These are phyloP conservation scores for Entomortierella chlamydospora DNA, from an alignment of 192 early-diverging fungal genomes.

Conservation along the genomic window DNA sequence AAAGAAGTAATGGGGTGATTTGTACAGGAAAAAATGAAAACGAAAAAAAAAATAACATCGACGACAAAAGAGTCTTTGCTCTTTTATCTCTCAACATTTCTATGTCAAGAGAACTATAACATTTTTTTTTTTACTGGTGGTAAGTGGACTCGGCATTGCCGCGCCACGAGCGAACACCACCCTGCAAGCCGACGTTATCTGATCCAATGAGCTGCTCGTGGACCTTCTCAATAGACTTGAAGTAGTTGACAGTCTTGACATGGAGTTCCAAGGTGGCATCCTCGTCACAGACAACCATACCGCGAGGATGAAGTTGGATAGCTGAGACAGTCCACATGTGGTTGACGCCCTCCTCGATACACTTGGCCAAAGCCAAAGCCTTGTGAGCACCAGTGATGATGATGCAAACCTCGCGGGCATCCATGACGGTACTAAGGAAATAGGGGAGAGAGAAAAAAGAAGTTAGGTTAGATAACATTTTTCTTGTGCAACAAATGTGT, in stretches of 20 bases:
- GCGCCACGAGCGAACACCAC: constrained; percentile 59
- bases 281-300: constrained; percentile 88
- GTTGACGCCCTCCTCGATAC: constrained; percentile 85
- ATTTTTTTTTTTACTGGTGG: constrained; percentile 44
- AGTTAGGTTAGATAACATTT: constrained; percentile 14
- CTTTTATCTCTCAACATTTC: no score
- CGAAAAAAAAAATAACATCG: not conserved
- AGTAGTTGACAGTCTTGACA: constrained; percentile 91
- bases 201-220: constrained; percentile 79
- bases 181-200: constrained; percentile 80
- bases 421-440: constrained; percentile 80
- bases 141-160: constrained; percentile 53
- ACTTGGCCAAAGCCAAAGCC: constrained; percentile 84
- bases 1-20: not conserved
- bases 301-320: constrained; percentile 83
- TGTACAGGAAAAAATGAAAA: not conserved
- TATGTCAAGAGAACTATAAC: no score
- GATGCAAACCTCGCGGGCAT: constrained; percentile 84
- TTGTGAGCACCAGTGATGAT: constrained; percentile 91
- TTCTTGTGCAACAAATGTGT: constrained; percentile 3
- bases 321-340: constrained; percentile 93
- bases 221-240: constrained; percentile 89
- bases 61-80: not conserved
- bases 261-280: constrained; percentile 90
- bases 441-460: not conserved